Evolutionary conservation across 2,329 filamentous ascomycete genomes (phyloP).

Genomic region (Pleurostoma richardsiae): DNA sequence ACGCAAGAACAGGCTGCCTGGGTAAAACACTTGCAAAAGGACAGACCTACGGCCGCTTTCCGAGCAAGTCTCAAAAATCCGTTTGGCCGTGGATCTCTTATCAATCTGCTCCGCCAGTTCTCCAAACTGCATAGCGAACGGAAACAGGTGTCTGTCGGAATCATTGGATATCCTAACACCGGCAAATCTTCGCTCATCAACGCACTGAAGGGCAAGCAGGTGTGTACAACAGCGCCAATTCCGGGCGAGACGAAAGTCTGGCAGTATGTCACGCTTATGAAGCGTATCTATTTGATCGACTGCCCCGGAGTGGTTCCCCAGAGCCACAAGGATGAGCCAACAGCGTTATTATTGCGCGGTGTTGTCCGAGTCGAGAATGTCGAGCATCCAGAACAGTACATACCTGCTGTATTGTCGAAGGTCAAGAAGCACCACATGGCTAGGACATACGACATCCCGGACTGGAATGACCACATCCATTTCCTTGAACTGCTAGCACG

Average conservation of each 20-base stretch:
- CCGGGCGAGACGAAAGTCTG: constrained; percentile 97
- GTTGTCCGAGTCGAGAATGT: constrained; percentile 95
- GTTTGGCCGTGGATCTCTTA: constrained; percentile 93
- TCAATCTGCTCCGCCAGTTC: constrained; percentile 88
- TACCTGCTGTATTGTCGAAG: constrained; percentile 71
- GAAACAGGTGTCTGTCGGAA: constrained; percentile 90
- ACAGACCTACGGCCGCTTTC: constrained; percentile 91
- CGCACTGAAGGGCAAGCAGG: constrained; percentile 88
- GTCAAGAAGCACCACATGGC: constrained; percentile 87
- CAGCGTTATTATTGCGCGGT: constrained; percentile 84
- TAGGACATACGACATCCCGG: constrained; percentile 83
- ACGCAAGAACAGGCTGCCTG: constrained; percentile 68
- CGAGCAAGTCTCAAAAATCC: constrained; percentile 92
- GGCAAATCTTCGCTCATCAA: constrained; percentile 98
- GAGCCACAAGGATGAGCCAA: constrained; percentile 73
- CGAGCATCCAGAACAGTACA: constrained; percentile 93
- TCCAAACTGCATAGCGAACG: constrained; percentile 81
- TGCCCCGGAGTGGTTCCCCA: constrained; percentile 95
- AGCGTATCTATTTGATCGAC: constrained; percentile 87
- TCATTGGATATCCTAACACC: constrained; percentile 83
- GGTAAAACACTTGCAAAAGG: constrained; percentile 83
- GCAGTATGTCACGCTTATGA: constrained; percentile 83
- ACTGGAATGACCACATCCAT: constrained; percentile 70
- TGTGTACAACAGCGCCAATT: constrained; percentile 89
- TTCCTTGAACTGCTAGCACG: constrained; percentile 84